Base-by-base conservation (phyloP, 2,329 filamentous ascomycete species). In the Penicillium griseofulvum region DNA sequence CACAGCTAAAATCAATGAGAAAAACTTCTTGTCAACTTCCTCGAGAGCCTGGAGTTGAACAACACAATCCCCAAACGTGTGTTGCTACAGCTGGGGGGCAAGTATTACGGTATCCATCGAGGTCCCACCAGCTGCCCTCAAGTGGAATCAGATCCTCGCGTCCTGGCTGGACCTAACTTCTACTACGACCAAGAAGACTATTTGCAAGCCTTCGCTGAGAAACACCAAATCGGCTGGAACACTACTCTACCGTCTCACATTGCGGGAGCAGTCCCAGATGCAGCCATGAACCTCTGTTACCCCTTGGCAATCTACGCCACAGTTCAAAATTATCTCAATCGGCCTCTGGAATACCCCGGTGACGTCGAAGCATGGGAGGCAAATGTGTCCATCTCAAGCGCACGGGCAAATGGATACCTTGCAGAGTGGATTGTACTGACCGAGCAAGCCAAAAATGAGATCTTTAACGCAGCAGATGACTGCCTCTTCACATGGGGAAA, bases 181-280 rank as follows among this genome's bases (percentile, higher is more conserved):
- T 83, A 83, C 72, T 83, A 82, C 58, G 66, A 73, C 0, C 80
- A 83, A 68, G 80, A 83, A 68, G 80, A 83, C 56, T 66, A 70
- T 4, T 71, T 83, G 2, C 72, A 65, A 47, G 62, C 68, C 1
- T 83, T 73, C 61, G 80, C 78, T 64, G 59, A 68, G 24, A 61
- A 67, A 1, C 64, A 76, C 12, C 64, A 60, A 11, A 69, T 73
- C 9, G 56, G 58, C 22, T 83, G 77, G 77, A 81, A 77, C 57
- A 68, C 81, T 16, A 74, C 75, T n/a, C n/a, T 77, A 54, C 81
- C 81, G 0, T 74, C 74, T 0, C 77, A 72, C 63, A 79, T 83
- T 51, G 65, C 80, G 24, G 80, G 80, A 12, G 77, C 78, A 1
- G 78, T 80, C 0, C 75, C 74, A 14, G 78, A 80, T 57, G 76